These are phyloP conservation scores for Lichenothelia convexa DNA, from an alignment of 495 filamentous ascomycete genomes.

Conservation along the genomic window DNA sequence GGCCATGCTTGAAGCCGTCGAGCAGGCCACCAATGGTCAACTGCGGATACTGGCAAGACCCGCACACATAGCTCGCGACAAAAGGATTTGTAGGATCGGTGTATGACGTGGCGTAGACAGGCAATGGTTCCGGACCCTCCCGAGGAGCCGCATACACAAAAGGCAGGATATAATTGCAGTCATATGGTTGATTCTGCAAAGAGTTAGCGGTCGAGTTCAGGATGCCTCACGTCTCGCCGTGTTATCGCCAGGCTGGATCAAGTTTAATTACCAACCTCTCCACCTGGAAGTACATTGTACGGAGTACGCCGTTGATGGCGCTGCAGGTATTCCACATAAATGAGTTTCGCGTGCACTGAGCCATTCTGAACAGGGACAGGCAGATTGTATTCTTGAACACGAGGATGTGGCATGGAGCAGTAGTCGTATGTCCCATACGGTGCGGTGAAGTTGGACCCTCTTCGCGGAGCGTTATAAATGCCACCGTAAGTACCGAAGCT, in stretches of 20 bases:
- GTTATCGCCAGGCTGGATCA: slow-evolving; percentile 42
- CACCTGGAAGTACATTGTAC: slow-evolving; percentile 51
- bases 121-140: slow-evolving; percentile 37
- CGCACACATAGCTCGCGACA: slow-evolving; percentile 35
- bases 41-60: slow-evolving; percentile 54
- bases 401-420: slow-evolving; percentile 65
- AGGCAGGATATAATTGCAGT: slow-evolving; percentile 29
- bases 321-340: slow-evolving; percentile 56
- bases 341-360: slow-evolving; percentile 36
- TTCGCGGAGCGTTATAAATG: too few relatives aligned
- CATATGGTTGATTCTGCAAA: too few relatives aligned
- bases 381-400: slow-evolving; percentile 37
- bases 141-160: slow-evolving; percentile 21
- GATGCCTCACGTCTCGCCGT: slow-evolving; percentile 41
- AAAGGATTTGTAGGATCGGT: slow-evolving; percentile 38
- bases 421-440: slow-evolving; percentile 45
- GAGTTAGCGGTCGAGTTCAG: too few relatives aligned
- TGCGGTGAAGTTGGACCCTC: too few relatives aligned
- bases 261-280: too few relatives aligned
- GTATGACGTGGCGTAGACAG: too few relatives aligned
- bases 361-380: slow-evolving; percentile 21
- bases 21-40: slow-evolving; percentile 44
- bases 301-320: slow-evolving; percentile 59
- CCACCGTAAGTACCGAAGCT: too few relatives aligned
- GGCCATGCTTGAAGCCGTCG: slow-evolving; percentile 48